phyloP scores from a whole-genome alignment of 2,329 filamentous ascomycete genomes.

The Claviceps humidiphila region DNA sequence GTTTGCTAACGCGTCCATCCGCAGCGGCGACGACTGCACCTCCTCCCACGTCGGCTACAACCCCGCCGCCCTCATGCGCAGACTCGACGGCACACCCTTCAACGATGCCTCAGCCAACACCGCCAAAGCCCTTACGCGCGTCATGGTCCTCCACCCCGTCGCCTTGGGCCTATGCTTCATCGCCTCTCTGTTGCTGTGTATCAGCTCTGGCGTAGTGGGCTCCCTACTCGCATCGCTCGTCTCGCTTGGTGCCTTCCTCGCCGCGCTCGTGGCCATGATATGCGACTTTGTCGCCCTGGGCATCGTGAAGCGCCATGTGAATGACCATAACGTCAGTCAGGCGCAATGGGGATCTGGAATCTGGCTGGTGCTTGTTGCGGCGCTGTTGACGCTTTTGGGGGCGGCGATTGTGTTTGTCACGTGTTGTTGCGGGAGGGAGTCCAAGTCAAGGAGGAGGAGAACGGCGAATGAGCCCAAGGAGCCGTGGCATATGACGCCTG shows the following conservation, averaged over 20 bases:
- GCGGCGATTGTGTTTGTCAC: slow-evolving; percentile 46
- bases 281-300: slow-evolving; percentile 46
- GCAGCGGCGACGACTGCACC: slow-evolving; percentile 31
- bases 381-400: slow-evolving; percentile 40
- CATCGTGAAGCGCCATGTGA: slow-evolving; percentile 40
- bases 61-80: slow-evolving; percentile 31
- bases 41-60: slow-evolving; percentile 40
- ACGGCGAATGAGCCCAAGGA: slow-evolving; percentile 13
- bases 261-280: slow-evolving; percentile 34
- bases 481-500: slow-evolving; percentile 9
- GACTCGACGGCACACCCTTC: slow-evolving; percentile 25
- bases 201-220: slow-evolving; percentile 38
- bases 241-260: slow-evolving; percentile 36
- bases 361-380: slow-evolving; percentile 46
- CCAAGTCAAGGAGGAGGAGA: slow-evolving; percentile 20
- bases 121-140: slow-evolving; percentile 37
- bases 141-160: slow-evolving; percentile 51
- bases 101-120: slow-evolving; percentile 29
- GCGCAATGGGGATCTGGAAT: slow-evolving; percentile 41
- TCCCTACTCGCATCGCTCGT: slow-evolving; percentile 37
- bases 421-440: slow-evolving; percentile 34
- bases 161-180: slow-evolving; percentile 44
- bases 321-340: slow-evolving; percentile 29
- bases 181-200: slow-evolving; percentile 41
- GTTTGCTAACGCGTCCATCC: not conserved